Conservation (phyloP, 306 rosid genomes). For the Notholithocarpus densiflorus region DNA sequence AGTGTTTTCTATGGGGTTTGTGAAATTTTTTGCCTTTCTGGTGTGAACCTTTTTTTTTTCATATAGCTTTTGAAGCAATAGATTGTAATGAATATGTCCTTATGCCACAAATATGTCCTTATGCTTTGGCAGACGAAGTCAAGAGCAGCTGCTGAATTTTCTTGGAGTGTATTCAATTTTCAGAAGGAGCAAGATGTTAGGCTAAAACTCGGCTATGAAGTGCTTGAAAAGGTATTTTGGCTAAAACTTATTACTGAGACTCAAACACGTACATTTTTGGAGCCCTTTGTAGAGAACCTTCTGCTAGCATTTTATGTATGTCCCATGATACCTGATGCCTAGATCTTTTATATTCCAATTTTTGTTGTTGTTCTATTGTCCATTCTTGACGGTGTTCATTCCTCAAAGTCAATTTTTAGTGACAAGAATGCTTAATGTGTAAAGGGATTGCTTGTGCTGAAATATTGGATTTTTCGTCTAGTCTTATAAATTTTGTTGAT, state of each 20-base stretch:
- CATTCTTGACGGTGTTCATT: neutral
- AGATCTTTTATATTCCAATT: neutral
- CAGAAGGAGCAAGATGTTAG: slow-evolving; percentile 86
- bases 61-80: neutral
- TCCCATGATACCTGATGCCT: neutral
- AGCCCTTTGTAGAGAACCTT: neutral
- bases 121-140: slow-evolving; percentile 49
- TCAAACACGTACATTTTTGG: neutral
- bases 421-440: neutral
- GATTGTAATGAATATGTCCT: neutral
- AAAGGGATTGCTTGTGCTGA: neutral
- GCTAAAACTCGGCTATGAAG: slow-evolving; percentile 73
- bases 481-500: neutral
- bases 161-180: slow-evolving; percentile 68
- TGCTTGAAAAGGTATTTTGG: slow-evolving; percentile 51
- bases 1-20: neutral
- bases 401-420: neutral
- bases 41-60: neutral
- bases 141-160: slow-evolving; percentile 73
- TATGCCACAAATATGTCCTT: neutral
- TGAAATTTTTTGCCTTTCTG: neutral
- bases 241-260: neutral
- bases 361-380: neutral
- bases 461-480: neutral
- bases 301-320: neutral